These are phyloP conservation scores for Rhizophagus clarus DNA, from an alignment of 192 early-diverging fungal genomes.

Conservation along the genomic window DNA sequence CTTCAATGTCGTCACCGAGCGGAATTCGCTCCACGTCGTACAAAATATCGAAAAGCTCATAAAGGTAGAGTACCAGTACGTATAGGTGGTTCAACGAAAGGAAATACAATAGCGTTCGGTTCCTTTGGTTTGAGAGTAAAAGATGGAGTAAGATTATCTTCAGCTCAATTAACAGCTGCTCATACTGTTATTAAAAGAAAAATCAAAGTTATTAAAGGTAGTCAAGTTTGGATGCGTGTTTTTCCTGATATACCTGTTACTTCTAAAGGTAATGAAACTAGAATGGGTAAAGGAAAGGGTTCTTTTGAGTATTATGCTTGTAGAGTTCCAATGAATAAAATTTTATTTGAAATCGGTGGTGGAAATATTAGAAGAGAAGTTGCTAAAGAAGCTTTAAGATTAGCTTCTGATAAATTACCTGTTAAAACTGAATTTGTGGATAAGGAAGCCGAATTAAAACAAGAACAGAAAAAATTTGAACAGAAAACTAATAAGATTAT, in stretches of 20 bases:
- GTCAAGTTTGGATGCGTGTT: conserved; percentile 80
- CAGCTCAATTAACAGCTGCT: conserved; percentile 80
- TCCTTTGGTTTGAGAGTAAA: conserved; percentile 92
- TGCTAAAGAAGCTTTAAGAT: conserved; percentile 74
- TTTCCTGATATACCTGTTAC: conserved; percentile 94
- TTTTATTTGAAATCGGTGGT: conserved; percentile 86
- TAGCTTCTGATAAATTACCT: conserved; percentile 66
- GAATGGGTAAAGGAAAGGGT: conserved; percentile 99
- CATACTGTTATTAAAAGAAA: conserved; percentile 74
- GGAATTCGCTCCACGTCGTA: conserved; percentile 74
- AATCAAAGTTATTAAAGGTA: conserved; percentile 86
- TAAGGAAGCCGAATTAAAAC: neutral
- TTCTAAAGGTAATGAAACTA: conserved; percentile 84
- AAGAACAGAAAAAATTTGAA: neutral
- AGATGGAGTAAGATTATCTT: conserved; percentile 78
- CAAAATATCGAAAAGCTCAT: conserved; percentile 80
- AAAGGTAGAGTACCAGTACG: conserved; percentile 86
- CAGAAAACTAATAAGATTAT: neutral
- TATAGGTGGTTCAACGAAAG: conserved; percentile 82
- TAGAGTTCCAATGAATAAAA: conserved; percentile 83
- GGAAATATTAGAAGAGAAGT: conserved; percentile 79
- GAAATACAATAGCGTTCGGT: conserved; percentile 85
- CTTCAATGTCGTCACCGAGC: conserved; percentile 56
- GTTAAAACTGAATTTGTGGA: conserved; percentile 71
- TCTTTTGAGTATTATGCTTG: conserved; percentile 91